phyloP scores from a whole-genome alignment of 805 yeast genomes.

The Cyberlindnera meyerae region DNA sequence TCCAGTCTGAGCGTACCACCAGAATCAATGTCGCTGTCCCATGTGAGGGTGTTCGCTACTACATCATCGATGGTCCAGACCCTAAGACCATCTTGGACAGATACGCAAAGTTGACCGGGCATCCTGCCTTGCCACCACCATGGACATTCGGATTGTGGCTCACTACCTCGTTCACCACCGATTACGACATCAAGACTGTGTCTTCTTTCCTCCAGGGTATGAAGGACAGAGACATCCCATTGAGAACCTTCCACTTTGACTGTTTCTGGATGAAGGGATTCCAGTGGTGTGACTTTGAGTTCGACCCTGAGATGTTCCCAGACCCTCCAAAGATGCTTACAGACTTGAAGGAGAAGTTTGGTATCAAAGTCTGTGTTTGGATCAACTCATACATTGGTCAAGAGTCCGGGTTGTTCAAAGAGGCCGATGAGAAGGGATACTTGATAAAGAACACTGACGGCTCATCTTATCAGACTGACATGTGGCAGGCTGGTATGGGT shows the following conservation, averaged over 20 bases:
- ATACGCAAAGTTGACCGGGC: slow-evolving; percentile 21
- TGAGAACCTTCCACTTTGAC: slow-evolving; percentile 22
- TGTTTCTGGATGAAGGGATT: slow-evolving; percentile 24
- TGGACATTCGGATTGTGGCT: slow-evolving; percentile 23
- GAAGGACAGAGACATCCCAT: slow-evolving; percentile 22
- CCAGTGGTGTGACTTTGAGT: slow-evolving; percentile 24
- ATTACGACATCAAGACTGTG: slow-evolving; percentile 21
- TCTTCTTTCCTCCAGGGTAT: slow-evolving; percentile 19
- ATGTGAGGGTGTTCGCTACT: slow-evolving; percentile 20
- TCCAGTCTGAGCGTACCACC: slow-evolving; percentile 22
- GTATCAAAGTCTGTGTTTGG: slow-evolving; percentile 30
- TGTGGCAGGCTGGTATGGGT: slow-evolving; percentile 25
- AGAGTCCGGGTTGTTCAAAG: slow-evolving; percentile 17
- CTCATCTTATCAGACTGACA: slow-evolving; percentile 18
- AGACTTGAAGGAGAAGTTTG: slow-evolving; percentile 33
- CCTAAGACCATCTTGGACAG: slow-evolving; percentile 21
- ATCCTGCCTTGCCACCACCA: slow-evolving; percentile 23
- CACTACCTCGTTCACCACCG: slow-evolving; percentile 22
- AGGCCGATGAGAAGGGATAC: slow-evolving; percentile 19
- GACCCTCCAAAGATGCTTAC: slow-evolving; percentile 23
- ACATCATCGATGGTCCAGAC: slow-evolving; percentile 22
- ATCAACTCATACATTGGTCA: slow-evolving; percentile 22
- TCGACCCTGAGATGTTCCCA: slow-evolving; percentile 21
- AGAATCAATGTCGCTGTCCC: slow-evolving; percentile 20
- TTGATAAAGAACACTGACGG: slow-evolving; percentile 19